Conservation (phyloP, 2,329 filamentous ascomycete species). For the Byssothecium circinans region DNA sequence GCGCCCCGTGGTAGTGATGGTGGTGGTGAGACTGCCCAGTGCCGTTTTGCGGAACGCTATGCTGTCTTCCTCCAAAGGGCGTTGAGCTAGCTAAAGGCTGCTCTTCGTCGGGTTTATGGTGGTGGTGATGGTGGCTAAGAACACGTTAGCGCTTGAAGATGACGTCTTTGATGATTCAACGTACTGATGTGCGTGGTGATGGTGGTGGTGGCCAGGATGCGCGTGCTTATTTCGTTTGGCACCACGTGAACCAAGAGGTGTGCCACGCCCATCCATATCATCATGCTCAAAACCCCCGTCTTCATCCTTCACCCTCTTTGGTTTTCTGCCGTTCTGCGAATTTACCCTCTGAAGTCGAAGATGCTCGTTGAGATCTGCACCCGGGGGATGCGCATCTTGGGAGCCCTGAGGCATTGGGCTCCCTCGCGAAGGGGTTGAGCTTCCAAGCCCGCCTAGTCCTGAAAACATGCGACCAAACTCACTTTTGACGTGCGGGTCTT, state of each 20-base stretch:
- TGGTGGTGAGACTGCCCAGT: constrained; percentile 39
- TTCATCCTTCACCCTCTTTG: constrained; percentile 74
- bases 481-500: constrained; percentile 88
- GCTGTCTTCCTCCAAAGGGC: constrained; percentile 25
- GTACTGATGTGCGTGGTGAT: constrained; percentile 59
- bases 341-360: constrained; percentile 36
- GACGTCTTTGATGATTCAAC: constrained; percentile 21
- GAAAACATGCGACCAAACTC: constrained; percentile 95
- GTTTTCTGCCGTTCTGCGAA: constrained; percentile 42
- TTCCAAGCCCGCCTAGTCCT: constrained; percentile 75
- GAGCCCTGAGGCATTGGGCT: constrained; percentile 51
- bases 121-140: constrained; percentile 55
- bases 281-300: constrained; percentile 67
- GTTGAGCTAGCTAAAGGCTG: constrained; percentile 25
- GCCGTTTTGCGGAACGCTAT: constrained; percentile 36
- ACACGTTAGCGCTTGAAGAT: neutral
- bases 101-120: constrained; percentile 57
- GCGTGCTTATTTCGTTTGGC: constrained; percentile 61
- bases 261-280: constrained; percentile 63
- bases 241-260: constrained; percentile 66
- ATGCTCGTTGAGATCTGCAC: constrained; percentile 34
- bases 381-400: constrained; percentile 27
- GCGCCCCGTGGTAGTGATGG: constrained; percentile 43
- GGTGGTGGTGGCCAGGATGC: constrained; percentile 62
- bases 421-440: constrained; percentile 56